phyloP scores from a whole-genome alignment of 2,329 filamentous ascomycete genomes.

The Aquanectria penicillioides region DNA sequence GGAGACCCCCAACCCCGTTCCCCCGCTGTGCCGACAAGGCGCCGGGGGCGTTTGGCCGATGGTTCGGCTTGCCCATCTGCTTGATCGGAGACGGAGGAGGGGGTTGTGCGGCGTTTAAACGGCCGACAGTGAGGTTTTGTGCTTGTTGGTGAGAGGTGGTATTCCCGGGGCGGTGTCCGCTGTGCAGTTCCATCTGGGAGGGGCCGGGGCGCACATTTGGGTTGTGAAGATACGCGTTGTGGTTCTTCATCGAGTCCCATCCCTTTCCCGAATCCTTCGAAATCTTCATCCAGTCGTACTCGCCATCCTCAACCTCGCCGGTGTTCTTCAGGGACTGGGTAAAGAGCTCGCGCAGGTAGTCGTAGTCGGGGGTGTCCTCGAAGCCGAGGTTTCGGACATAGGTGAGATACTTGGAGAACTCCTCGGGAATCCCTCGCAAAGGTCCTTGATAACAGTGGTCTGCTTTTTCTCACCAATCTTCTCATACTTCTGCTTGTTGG shows the following conservation, averaged over 20 bases:
- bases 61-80: conserved; percentile 78
- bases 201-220: conserved; percentile 81
- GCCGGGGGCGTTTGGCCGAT: conserved; percentile 81
- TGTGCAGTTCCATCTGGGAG: conserved; percentile 86
- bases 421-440: conserved; percentile 95
- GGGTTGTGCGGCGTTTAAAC: conserved; percentile 95
- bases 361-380: conserved; percentile 98
- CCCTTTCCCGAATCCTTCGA: conserved; percentile 86
- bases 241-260: conserved; percentile 80
- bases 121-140: conserved; percentile 78
- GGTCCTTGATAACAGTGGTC: conserved; percentile 94
- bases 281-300: conserved; percentile 99
- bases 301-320: conserved; percentile 94
- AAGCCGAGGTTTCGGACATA: conserved; percentile 98
- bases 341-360: conserved; percentile 95
- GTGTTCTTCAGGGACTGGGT: conserved; percentile 95
- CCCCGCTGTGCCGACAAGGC: conserved; percentile 79
- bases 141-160: conserved; percentile 70
- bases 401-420: conserved; percentile 97
- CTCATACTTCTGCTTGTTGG: conserved; percentile 97
- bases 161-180: conserved; percentile 73
- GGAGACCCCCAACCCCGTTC: conserved; percentile 77
- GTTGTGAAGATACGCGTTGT: conserved; percentile 74
- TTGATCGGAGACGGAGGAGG: conserved; percentile 87
- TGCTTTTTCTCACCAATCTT: conserved; percentile 99